Evolutionary conservation across 1,139 yeast species (phyloP).

Genomic region (Wickerhamiella infanticola): DNA sequence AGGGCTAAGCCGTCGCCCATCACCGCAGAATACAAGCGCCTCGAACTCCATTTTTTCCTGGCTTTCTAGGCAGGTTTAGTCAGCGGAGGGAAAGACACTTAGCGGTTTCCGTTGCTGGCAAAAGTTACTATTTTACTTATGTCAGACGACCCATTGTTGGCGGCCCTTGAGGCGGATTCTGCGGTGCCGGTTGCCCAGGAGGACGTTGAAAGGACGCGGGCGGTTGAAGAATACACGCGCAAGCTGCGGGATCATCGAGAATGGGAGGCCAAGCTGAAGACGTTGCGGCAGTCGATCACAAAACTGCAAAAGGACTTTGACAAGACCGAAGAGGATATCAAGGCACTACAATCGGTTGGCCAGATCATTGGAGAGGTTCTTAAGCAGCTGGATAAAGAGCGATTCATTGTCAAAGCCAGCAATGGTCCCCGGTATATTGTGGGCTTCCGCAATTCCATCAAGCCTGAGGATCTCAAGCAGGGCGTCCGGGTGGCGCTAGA

Average conservation of each 20-base stretch:
- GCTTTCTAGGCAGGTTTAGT: neutral
- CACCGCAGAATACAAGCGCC: slow-evolving; percentile 80
- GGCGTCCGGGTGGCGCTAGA: slow-evolving; percentile 95
- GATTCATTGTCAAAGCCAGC: slow-evolving; percentile 92
- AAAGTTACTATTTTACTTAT: neutral
- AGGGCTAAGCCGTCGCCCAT: slow-evolving; percentile 59
- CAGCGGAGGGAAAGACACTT: neutral
- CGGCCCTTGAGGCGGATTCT: slow-evolving; percentile 19
- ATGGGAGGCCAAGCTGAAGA: slow-evolving; percentile 86
- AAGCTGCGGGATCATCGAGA: slow-evolving; percentile 85
- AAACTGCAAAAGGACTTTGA: slow-evolving; percentile 73
- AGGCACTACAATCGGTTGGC: slow-evolving; percentile 94
- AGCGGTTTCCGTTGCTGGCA: neutral
- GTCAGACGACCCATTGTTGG: slow-evolving; percentile 20
- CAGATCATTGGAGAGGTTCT: slow-evolving; percentile 95
- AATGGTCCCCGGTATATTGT: slow-evolving; percentile 97
- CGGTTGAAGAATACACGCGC: slow-evolving; percentile 65
- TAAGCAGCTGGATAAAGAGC: slow-evolving; percentile 87
- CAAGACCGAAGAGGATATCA: slow-evolving; percentile 91
- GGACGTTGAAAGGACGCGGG: slow-evolving; percentile 67
- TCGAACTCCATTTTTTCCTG: slow-evolving; percentile 60
- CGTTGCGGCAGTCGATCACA: slow-evolving; percentile 67
- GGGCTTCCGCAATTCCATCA: slow-evolving; percentile 89
- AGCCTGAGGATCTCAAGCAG: slow-evolving; percentile 66
- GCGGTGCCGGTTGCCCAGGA: slow-evolving; percentile 15